phyloP scores from a whole-genome alignment of 257 asterid genomes.

The Catharanthus roseus region DNA sequence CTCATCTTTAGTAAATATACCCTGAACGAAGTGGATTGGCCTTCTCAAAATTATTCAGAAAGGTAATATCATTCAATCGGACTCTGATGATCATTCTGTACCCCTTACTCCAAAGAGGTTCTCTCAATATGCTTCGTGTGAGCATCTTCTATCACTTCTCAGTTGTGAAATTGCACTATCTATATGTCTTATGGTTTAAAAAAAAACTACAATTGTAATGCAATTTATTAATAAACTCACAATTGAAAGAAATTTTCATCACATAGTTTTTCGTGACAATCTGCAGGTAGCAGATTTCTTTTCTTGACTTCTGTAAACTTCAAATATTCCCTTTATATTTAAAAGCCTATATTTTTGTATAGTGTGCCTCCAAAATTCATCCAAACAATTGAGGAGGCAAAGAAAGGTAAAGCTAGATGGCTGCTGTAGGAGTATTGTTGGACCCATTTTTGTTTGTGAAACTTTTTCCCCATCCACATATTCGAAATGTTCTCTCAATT shows the following conservation, averaged over 20 bases:
- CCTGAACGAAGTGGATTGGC: background rate
- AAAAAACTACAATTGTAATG: background rate
- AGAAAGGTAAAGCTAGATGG: constrained; percentile 10
- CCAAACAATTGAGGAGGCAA: background rate
- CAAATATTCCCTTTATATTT: background rate
- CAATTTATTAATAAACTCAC: background rate
- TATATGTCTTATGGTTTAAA: background rate
- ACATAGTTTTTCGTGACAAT: background rate
- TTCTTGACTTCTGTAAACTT: background rate
- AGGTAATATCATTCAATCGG: no score
- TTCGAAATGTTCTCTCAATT: constrained; percentile 21
- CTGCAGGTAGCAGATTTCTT: background rate
- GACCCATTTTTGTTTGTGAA: constrained; percentile 14
- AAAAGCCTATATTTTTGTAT: background rate
- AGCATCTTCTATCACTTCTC: background rate
- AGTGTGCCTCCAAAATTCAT: background rate
- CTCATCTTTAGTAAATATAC: background rate
- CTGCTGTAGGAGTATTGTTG: constrained; percentile 11
- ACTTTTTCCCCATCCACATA: constrained; percentile 26
- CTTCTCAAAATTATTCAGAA: background rate
- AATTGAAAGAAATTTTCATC: background rate
- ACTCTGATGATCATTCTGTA: no score
- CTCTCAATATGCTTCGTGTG: background rate
- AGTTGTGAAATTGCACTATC: background rate
- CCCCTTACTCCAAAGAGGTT: background rate